Percentiles rank a stretch among this genome's conserved stretches.
phyloP scores from a whole-genome alignment of 495 filamentous ascomycete species.

The Penicillium tannophilum region DNA sequence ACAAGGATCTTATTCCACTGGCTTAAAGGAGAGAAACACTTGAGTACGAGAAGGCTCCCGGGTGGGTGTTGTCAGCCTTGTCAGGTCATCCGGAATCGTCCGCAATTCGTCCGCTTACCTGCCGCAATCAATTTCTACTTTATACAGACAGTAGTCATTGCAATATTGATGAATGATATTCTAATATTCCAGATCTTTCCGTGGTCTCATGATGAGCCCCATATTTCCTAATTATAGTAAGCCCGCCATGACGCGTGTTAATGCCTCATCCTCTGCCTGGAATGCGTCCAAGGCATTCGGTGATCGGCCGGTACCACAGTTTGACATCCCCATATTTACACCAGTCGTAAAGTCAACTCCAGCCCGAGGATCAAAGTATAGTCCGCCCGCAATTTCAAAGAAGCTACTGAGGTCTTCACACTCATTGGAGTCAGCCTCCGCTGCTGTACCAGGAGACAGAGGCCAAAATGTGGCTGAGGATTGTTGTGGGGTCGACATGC shows the following conservation, averaged over 20 bases:
- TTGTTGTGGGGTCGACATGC: conserved; percentile 21
- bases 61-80: no score
- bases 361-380: conserved; percentile 37
- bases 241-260: conserved; percentile 46
- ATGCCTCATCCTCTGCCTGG: conserved; percentile 44
- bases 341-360: conserved; percentile 12
- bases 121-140: no score
- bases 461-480: conserved; percentile 27
- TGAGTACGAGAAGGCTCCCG: no score
- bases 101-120: no score
- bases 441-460: conserved; percentile 14
- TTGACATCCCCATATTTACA: conserved; percentile 18
- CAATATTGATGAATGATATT: background rate
- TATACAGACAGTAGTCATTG: background rate
- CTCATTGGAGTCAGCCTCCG: conserved; percentile 24
- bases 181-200: background rate
- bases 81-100: no score
- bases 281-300: conserved; percentile 32
- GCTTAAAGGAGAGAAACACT: no score
- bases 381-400: conserved; percentile 45
- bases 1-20: no score
- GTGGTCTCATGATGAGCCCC: no score
- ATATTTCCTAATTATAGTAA: conserved; percentile 26
- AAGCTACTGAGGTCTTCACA: conserved; percentile 48
- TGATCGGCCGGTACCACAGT: conserved; percentile 6